Base-by-base conservation (phyloP, 495 filamentous ascomycete species). In the Cudoniella acicularis region DNA sequence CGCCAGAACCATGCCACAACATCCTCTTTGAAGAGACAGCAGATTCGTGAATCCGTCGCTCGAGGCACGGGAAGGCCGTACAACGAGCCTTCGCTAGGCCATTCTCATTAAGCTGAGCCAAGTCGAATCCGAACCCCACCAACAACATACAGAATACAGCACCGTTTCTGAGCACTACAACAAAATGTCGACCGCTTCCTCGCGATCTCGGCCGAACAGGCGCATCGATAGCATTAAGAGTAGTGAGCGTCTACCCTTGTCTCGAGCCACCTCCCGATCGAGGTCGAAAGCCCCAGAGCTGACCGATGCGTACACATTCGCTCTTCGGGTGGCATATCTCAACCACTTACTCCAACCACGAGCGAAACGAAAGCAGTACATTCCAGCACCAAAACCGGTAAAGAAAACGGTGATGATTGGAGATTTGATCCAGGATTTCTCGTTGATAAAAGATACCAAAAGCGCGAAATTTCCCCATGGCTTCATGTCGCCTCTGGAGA, bases 331-430 rank as follows among this genome's bases (percentile, higher is more conserved):
- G 64, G 92, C 95, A 64, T 97, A 91, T 72, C 87, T 99, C 26
- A 77, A 90, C 75, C 92, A 99, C 72, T 86, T 98, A 24, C 85
- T 99, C 51, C 89, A 96, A 66, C 94, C 95, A 61, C 87, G 91
- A 64, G 81, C 88, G 62, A 91, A 91, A 71, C 83, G 91, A 66
- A 86, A 89, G 63, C 89, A 96, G 75, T 92, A 89, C 82, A 83
- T 90, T 49, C 75, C 83, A 13, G 79, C 82, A 23, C 83, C 82
- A 61, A 87, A 80, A 64, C 80, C 78, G 4, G 65, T 80, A 36
- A 66, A 77, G 57, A 83, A 89, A 57, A 91, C 91, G 18, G 74
- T 73, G 64, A 80, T 75, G 59, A 83, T 89, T 41, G 83, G 85
- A 60, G 85, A 88, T 63, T 69, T 89, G 59, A 78, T 90, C 69